phyloP scores from a whole-genome alignment of 106 monocot species.

The Dendrobium catenatum region DNA sequence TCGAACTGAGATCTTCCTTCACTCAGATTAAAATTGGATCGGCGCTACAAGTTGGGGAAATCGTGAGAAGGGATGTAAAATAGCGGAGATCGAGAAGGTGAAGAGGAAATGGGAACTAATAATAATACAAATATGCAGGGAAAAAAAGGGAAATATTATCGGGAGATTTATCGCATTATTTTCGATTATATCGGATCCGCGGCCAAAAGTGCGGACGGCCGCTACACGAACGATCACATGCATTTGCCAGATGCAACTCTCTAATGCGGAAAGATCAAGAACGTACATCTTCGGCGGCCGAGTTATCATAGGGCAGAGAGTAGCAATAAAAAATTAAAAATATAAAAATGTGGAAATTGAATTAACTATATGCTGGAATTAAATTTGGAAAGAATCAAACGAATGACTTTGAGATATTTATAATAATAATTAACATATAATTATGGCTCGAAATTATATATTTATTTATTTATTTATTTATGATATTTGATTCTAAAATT shows the following conservation, averaged over 20 bases:
- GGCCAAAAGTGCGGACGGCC: not conserved
- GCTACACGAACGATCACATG: not conserved
- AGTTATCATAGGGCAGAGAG: too few relatives aligned
- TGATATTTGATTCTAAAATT: too few relatives aligned
- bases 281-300: too few relatives aligned
- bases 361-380: too few relatives aligned
- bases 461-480: too few relatives aligned
- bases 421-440: too few relatives aligned
- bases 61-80: not conserved
- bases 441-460: too few relatives aligned
- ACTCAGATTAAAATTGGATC: not conserved
- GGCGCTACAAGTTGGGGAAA: not conserved
- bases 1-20: not conserved
- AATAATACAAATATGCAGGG: not conserved
- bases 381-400: too few relatives aligned
- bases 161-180: not conserved
- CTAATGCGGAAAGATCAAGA: too few relatives aligned
- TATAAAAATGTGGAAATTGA: too few relatives aligned
- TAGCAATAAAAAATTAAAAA: too few relatives aligned
- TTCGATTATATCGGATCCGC: not conserved
- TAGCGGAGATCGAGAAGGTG: not conserved
- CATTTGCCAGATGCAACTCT: not conserved
- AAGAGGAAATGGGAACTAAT: slow-evolving; percentile 2
- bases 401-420: too few relatives aligned
- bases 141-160: not conserved